Evolutionary conservation across 2,329 filamentous ascomycete species (phyloP).

Genomic region (Ilyonectria robusta): DNA sequence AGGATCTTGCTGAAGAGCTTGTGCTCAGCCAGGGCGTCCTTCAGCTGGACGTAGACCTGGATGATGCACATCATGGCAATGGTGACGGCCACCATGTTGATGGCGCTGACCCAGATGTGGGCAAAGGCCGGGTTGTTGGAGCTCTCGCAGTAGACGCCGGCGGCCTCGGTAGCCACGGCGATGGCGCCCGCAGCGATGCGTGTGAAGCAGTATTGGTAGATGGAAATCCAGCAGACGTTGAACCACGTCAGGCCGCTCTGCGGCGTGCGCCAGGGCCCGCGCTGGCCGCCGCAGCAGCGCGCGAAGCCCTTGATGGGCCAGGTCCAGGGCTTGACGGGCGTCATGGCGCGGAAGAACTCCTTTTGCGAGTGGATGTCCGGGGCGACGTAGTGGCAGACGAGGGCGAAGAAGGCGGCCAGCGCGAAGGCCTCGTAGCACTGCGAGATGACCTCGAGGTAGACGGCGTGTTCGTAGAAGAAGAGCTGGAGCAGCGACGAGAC

Average conservation of each 20-base stretch:
- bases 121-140: slow-evolving; percentile 83
- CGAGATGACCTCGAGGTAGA: slow-evolving; percentile 86
- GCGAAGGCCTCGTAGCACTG: slow-evolving; percentile 93
- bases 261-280: slow-evolving; percentile 80
- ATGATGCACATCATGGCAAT: slow-evolving; percentile 92
- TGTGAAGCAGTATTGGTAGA: slow-evolving; percentile 90
- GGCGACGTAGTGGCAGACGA: slow-evolving; percentile 85
- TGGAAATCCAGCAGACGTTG: slow-evolving; percentile 85
- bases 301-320: slow-evolving; percentile 80
- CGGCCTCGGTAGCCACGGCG: slow-evolving; percentile 80
- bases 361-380: slow-evolving; percentile 86
- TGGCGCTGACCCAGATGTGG: slow-evolving; percentile 85
- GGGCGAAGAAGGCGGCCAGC: slow-evolving; percentile 87
- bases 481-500: slow-evolving; percentile 81
- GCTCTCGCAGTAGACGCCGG: slow-evolving; percentile 81
- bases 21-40: slow-evolving; percentile 76
- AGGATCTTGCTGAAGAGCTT: slow-evolving; percentile 84
- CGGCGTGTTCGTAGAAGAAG: slow-evolving; percentile 80
- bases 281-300: slow-evolving; percentile 77
- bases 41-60: slow-evolving; percentile 88
- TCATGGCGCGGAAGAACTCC: slow-evolving; percentile 80
- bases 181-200: slow-evolving; percentile 85
- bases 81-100: slow-evolving; percentile 80
- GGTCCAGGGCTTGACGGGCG: slow-evolving; percentile 79
- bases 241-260: slow-evolving; percentile 90